These are phyloP conservation scores for Tuctoria greenei DNA, from an alignment of 176 grass and related monocot species.

Conservation along the genomic window DNA sequence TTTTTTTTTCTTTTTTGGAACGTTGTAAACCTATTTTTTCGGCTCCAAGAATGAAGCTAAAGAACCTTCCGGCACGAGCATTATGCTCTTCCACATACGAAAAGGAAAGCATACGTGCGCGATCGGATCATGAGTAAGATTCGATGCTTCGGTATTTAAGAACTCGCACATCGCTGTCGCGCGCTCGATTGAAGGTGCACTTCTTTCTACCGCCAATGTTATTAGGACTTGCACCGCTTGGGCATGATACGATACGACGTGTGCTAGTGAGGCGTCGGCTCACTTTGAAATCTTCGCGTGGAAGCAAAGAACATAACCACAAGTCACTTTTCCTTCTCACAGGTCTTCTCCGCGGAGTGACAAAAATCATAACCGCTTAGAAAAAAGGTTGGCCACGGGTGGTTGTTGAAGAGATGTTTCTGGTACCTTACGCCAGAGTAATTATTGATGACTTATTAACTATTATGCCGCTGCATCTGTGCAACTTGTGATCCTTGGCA, in stretches of 20 bases:
- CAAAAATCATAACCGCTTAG: background rate
- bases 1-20: background rate
- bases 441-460: background rate
- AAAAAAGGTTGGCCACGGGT: background rate
- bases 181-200: background rate
- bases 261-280: background rate
- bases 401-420: background rate
- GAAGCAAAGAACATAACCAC: conserved; percentile 26
- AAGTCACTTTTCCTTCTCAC: background rate
- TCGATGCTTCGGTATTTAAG: background rate
- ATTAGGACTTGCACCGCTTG: no score
- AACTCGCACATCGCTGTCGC: conserved; percentile 8
- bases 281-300: conserved; percentile 17
- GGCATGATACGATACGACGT: background rate
- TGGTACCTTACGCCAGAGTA: background rate
- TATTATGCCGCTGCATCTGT: background rate
- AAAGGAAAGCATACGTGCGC: background rate
- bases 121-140: background rate
- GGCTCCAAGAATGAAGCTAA: background rate
- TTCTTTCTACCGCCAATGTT: no score
- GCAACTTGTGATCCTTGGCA: background rate
- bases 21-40: background rate
- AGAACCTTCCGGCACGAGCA: background rate
- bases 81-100: background rate
- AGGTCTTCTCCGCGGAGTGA: background rate